These are phyloP conservation scores for Chalara sp. DNA, from an alignment of 2,329 filamentous ascomycete genomes.

Conservation along the genomic window DNA sequence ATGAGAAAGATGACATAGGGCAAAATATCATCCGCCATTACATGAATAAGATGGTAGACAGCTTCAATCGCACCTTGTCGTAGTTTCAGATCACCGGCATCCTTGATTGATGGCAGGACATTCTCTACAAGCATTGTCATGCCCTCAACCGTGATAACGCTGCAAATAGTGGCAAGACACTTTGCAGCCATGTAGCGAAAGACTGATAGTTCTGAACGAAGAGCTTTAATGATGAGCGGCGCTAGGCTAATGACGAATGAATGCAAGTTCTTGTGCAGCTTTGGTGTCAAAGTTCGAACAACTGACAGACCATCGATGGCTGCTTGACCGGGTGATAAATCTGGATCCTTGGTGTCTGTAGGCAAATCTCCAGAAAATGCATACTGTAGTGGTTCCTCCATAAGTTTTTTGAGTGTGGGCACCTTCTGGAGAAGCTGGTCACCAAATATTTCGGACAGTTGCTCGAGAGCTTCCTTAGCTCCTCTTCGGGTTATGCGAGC, in stretches of 20 bases:
- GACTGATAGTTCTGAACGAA: slow-evolving; percentile 83
- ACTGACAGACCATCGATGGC: slow-evolving; percentile 92
- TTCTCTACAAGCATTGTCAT: slow-evolving; percentile 95
- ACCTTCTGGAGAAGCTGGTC: slow-evolving; percentile 71
- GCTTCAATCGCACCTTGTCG: slow-evolving; percentile 92
- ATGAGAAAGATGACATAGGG: slow-evolving; percentile 99
- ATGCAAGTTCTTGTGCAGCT: slow-evolving; percentile 67
- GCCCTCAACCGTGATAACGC: slow-evolving; percentile 86
- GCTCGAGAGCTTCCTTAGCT: slow-evolving; percentile 89
- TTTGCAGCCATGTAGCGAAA: slow-evolving; percentile 96
- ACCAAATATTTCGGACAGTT: slow-evolving; percentile 75
- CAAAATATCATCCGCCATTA: slow-evolving; percentile 94
- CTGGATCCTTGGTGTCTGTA: slow-evolving; percentile 63
- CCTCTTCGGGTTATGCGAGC: slow-evolving; percentile 87
- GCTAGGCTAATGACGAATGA: slow-evolving; percentile 77
- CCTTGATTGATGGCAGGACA: slow-evolving; percentile 86
- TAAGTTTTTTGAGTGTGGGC: slow-evolving; percentile 72
- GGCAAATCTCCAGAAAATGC: slow-evolving; percentile 71
- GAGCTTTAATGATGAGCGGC: slow-evolving; percentile 77
- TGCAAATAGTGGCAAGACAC: slow-evolving; percentile 95
- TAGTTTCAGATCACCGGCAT: slow-evolving; percentile 78
- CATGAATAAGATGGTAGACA: slow-evolving; percentile 93
- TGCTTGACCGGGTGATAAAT: slow-evolving; percentile 76
- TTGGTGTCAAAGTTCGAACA: slow-evolving; percentile 88
- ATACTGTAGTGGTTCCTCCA: slow-evolving; percentile 71